Conservation (phyloP, 768 basidiomycete genomes). For the Lactarius pseudohatsudake region DNA sequence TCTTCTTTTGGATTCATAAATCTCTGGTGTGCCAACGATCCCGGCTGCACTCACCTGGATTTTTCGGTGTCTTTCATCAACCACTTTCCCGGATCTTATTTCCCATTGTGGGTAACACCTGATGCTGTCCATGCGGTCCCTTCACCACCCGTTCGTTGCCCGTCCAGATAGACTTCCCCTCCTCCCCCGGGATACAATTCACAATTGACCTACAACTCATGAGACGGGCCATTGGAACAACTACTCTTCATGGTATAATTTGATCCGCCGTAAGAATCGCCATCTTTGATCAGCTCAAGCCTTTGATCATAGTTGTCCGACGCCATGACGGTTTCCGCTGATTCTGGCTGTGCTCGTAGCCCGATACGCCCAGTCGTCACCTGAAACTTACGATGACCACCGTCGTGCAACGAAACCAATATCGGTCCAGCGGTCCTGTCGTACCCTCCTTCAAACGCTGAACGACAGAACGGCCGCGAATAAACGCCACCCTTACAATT, state of each 20-base stretch:
- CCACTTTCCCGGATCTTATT: background rate
- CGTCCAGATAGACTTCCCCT: constrained; percentile 10
- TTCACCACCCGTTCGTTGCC: constrained; percentile 3
- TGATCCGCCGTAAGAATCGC: background rate
- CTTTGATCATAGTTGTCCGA: constrained; percentile 3
- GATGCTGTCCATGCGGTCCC: constrained; percentile 17
- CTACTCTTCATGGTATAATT: constrained; percentile 14
- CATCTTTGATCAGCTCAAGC: constrained; percentile 13
- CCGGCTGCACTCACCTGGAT: constrained; percentile 11
- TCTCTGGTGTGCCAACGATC: constrained; percentile 3
- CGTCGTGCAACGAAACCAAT: background rate
- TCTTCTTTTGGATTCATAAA: constrained; percentile 11
- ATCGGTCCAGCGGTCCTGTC: background rate
- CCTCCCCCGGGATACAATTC: constrained; percentile 1
- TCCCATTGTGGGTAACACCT: constrained; percentile 11
- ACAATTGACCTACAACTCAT: background rate
- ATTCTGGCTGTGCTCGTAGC: background rate
- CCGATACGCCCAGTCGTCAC: background rate
- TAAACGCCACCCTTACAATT: background rate
- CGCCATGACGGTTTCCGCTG: background rate
- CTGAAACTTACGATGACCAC: background rate
- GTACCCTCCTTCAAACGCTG: background rate
- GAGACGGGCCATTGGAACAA: background rate
- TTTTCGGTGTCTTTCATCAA: constrained; percentile 16
- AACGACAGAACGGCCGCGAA: background rate